A percentile compares a stretch with the other conserved stretches of the same genome.
phyloP scores from a whole-genome alignment of 768 basidiomycete species.

The Terana coerulea region DNA sequence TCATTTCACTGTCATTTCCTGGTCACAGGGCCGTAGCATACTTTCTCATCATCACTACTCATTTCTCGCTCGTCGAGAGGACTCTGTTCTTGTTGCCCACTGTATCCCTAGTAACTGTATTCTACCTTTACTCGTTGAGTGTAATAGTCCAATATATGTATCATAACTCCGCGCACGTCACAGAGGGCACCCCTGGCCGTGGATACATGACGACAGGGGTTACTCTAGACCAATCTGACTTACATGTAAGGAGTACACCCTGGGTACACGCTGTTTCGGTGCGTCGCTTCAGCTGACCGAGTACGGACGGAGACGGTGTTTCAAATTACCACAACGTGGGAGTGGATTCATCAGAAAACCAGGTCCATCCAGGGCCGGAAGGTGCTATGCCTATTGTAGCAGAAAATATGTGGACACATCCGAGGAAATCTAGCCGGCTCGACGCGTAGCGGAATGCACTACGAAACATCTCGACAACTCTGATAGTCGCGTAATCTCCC shows the following conservation, averaged over 20 bases:
- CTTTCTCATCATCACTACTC: background rate
- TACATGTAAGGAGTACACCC: constrained; percentile 8
- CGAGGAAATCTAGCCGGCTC: background rate
- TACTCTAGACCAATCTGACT: no score
- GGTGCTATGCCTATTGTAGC: constrained; percentile 4
- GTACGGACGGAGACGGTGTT: background rate
- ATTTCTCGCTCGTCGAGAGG: background rate
- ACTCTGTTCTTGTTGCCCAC: background rate
- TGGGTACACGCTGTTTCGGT: constrained; percentile 3
- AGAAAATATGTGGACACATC: background rate
- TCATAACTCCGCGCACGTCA: no score
- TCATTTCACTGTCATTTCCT: background rate
- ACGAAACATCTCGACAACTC: background rate
- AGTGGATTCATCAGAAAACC: constrained; percentile 11
- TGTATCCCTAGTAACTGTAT: constrained; percentile 12
- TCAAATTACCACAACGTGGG: background rate
- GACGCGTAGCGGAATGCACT: constrained; percentile 2
- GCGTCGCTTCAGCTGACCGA: background rate
- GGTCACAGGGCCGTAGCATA: constrained; percentile 3
- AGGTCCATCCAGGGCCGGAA: constrained; percentile 3
- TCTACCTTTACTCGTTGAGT: constrained; percentile 3
- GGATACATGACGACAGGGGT: no score
- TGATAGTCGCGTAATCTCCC: constrained; percentile 2
- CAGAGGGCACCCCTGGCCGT: no score
- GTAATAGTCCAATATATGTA: constrained; percentile 5